phyloP scores from a whole-genome alignment of 192 early-diverging fungal species.

The Chytriomyces sp. region DNA sequence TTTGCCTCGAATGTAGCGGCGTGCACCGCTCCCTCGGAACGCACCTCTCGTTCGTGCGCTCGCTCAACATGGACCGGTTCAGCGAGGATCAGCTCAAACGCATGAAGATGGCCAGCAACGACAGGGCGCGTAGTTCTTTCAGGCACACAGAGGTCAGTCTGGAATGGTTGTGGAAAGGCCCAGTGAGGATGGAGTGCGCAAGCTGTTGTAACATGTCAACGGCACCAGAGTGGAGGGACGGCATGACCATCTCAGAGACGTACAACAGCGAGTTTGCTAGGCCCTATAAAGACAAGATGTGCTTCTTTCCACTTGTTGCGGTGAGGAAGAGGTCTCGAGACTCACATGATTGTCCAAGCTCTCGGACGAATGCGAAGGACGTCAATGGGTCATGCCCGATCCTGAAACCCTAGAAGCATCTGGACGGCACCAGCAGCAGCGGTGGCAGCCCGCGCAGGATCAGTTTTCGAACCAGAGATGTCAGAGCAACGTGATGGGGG shows the following conservation, averaged over 20 bases:
- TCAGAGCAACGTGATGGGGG: too few species aligned
- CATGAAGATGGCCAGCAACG: constrained; percentile 92
- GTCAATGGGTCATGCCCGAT: constrained; percentile 46
- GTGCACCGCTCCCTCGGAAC: constrained; percentile 40
- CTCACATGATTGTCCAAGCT: neutral
- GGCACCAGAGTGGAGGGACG: constrained; percentile 72
- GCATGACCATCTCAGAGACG: constrained; percentile 80
- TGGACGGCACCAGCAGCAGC: constrained; percentile 28
- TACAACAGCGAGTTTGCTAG: constrained; percentile 85
- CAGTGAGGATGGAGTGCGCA: neutral
- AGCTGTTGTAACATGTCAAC: constrained; percentile 10
- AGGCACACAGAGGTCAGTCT: constrained; percentile 57
- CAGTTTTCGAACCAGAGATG: too few species aligned
- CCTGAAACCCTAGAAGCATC: neutral
- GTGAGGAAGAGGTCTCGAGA: too few species aligned
- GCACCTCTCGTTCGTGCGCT: constrained; percentile 90
- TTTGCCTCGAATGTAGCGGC: constrained; percentile 64
- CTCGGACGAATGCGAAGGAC: constrained; percentile 50
- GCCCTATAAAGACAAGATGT: constrained; percentile 79
- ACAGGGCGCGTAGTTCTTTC: constrained; percentile 84
- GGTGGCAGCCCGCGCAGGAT: constrained; percentile 32
- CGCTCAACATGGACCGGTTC: constrained; percentile 98
- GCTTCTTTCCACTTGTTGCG: neutral
- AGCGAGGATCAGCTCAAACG: constrained; percentile 90
- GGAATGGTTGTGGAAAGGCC: neutral